Base-by-base conservation (phyloP, 2,329 filamentous ascomycete species). In the Chaetoscypha palmicola region DNA sequence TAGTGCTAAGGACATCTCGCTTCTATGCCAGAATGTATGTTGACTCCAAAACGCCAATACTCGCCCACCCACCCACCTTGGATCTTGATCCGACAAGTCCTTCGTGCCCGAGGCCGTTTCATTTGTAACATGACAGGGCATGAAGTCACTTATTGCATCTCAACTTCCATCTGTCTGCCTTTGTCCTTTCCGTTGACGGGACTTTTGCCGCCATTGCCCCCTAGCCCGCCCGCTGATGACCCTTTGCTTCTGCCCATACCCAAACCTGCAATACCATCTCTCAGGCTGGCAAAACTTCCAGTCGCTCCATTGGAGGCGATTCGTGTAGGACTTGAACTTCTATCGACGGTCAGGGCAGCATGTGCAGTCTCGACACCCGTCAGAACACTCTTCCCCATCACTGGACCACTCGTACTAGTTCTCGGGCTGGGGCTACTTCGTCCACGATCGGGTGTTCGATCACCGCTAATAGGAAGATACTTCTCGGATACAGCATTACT, bases 401-500 rank as follows among this genome's bases (percentile, higher is more conserved):
- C 45, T 16, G 20, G 14, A n/a, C 50, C 36, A 8, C 38, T 44
- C 36, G 30, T 49, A 22, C 45, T 45, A 17, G 23, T 22, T 4
- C 16, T 16, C 7, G 41, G 33, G 23, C 37, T 45, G 12, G 43
- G 43, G 31, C 43, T 41, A 19, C 38, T 19, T 20, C 24, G 24
- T 16, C 26, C 26, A 9, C 38, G 26, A 21, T 14, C 20, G 10
- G 28, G 28, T 22, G 17, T 24, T 5, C n/a, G 35, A 14, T 38
- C 35, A 4, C 38, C 20, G 2, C 39, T 43, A n/a, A n/a, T n/a
- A n/a, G n/a, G n/a, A 4, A 60, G 44, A 41, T 61, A 59, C 31
- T 47, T 45, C 35, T 61, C 58, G 2, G 72, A 67, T 23, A 61
- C 73, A 5, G 70, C 68, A 54, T 78, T 72, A 9, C 79, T 66